Evolutionary conservation across 2,329 filamentous ascomycete genomes (phyloP), one percentile per base, ranked within the genome.

Genomic region (Graphilbum fragrans): DNA sequence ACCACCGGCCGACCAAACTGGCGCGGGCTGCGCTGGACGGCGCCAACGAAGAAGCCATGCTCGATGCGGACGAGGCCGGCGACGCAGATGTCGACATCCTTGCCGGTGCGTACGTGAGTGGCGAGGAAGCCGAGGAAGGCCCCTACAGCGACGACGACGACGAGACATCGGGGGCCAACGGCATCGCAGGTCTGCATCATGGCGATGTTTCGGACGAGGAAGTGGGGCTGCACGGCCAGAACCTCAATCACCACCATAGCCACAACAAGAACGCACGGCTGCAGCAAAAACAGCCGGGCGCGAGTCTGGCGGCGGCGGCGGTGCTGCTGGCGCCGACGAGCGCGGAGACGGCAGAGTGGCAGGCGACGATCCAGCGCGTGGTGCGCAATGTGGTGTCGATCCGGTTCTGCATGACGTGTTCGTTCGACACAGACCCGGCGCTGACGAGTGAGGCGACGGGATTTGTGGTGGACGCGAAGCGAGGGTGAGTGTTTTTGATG

Each of bases 381-480:
- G 88, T 98, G 41, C 80, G 82, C 58, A 94, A 88, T 52, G 92
- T 96, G 17, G 92, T 98, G 38, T 94, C 90, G n/a, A 96, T 98
- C 54, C 84, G 94, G 51, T 98, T 98, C 66, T 96, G 90, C 59
- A 87, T 95, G 69, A 95, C 92, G 0, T 94, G 86, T 59, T 88
- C 90, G 20, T 98, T 98, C 59, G 92, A 98, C 60, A 96, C 92
- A n/a, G 92, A 98, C 53, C 69, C 86, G 22, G 92, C 92, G 7
- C 73, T 94, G 59, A 86, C 86, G 17, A 95, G 87, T 54, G 92
- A 98, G 65, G 92, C 92, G 4, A 98, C 92, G 1, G 92, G 92
- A 8, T 98, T 98, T 57, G 88, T 98, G 16, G 92, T 98, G 20
- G 92, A 98, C 64, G 86, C 92, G 5, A 82, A 94, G 63, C 79